These are phyloP conservation scores for Ananas comosus DNA, from an alignment of 176 grass and related monocot genomes.

Conservation along the genomic window DNA sequence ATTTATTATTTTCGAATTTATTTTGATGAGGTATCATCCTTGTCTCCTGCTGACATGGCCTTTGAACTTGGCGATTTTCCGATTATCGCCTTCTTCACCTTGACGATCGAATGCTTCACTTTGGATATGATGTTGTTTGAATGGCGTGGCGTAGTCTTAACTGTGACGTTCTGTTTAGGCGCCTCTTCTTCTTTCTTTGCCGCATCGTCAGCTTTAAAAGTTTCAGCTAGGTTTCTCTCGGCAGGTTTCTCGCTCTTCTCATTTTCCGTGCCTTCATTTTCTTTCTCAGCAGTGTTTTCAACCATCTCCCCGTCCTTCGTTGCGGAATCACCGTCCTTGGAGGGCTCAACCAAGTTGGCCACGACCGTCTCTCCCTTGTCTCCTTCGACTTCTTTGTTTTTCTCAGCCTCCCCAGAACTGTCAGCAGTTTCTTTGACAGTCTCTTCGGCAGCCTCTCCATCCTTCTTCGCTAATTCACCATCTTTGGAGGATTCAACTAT, in stretches of 20 bases:
- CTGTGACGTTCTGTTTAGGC: slow-evolving; percentile 10
- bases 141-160: slow-evolving; percentile 14
- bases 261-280: too few relatives aligned
- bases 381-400: background rate
- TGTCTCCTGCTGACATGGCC: slow-evolving; percentile 19
- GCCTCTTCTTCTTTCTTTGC: background rate
- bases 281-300: too few relatives aligned
- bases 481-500: too few relatives aligned
- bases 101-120: slow-evolving; percentile 37
- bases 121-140: slow-evolving; percentile 33
- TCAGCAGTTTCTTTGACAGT: background rate
- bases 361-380: background rate
- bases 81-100: slow-evolving; percentile 34
- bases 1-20: background rate
- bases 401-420: background rate
- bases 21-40: slow-evolving; percentile 28
- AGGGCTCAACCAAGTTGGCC: too few relatives aligned
- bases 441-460: background rate
- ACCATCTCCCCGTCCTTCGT: too few relatives aligned
- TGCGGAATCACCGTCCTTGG: too few relatives aligned
- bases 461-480: background rate
- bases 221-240: background rate
- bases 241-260: background rate
- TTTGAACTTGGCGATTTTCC: slow-evolving; percentile 29
- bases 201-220: background rate